Conservation (phyloP, 345 rosid genomes). For the Litchi chinensis region DNA sequence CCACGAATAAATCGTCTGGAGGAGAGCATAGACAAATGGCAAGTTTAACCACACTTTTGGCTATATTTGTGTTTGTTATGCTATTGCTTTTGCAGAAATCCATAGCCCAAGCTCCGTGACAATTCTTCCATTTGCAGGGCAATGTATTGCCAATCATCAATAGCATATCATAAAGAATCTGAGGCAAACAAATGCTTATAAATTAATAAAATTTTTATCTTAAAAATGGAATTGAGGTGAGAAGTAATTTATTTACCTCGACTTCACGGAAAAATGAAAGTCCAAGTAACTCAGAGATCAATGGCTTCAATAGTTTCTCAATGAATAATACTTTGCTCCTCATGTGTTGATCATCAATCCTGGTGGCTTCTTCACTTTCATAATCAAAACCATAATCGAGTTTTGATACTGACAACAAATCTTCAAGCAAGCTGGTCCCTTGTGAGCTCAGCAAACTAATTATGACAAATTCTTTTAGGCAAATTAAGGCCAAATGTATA, state of each 20-base stretch:
- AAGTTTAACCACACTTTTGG: slow-evolving; percentile 52
- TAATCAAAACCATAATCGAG: slow-evolving; percentile 36
- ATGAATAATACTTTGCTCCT: slow-evolving; percentile 50
- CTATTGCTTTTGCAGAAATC: slow-evolving; percentile 53
- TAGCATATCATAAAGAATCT: slow-evolving; percentile 64
- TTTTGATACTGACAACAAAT: slow-evolving; percentile 50
- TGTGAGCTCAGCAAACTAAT: slow-evolving; percentile 42
- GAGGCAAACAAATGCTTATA: slow-evolving; percentile 22
- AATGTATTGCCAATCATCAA: slow-evolving; percentile 48
- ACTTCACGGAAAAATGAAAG: slow-evolving; percentile 45
- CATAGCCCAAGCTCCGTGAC: slow-evolving; percentile 65
- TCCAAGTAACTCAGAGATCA: slow-evolving; percentile 51
- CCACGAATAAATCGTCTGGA: slow-evolving; percentile 57
- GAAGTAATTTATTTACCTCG: slow-evolving; percentile 52
- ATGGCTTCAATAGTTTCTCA: slow-evolving; percentile 55
- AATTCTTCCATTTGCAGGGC: slow-evolving; percentile 56
- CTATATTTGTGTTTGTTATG: slow-evolving; percentile 49
- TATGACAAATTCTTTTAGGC: slow-evolving; percentile 66
- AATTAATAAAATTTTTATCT: neutral
- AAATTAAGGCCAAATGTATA: slow-evolving; percentile 57
- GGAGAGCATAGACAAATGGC: slow-evolving; percentile 53
- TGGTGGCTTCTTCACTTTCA: slow-evolving; percentile 42
- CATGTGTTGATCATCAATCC: slow-evolving; percentile 47
- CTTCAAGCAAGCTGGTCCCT: slow-evolving; percentile 57
- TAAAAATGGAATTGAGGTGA: neutral